A percentile compares a stretch with the other conserved stretches of the same genome.
These are phyloP conservation scores for Rubia yunnanensis DNA, from an alignment of 257 asterid species.

Conservation along the genomic window DNA sequence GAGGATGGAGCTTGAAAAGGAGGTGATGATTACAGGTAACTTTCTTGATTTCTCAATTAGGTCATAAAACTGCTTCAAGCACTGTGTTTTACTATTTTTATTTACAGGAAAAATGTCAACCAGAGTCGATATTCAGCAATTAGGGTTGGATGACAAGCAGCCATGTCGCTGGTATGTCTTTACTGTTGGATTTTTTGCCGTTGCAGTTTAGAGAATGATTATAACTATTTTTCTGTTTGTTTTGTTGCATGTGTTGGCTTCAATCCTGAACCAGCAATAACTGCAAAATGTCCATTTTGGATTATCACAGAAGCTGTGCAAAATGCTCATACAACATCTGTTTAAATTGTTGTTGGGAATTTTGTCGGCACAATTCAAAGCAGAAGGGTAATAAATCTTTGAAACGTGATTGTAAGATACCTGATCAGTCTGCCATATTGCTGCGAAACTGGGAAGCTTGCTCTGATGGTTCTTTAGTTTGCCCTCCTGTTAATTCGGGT, in stretches of 20 bases:
- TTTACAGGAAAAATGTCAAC: conserved; percentile 47
- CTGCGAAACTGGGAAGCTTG: conserved; percentile 36
- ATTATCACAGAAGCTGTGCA: conserved; percentile 87
- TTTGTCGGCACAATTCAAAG: conserved; percentile 29
- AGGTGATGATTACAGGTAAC: conserved; percentile 64
- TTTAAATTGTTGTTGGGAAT: conserved; percentile 70
- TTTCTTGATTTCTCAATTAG: not conserved
- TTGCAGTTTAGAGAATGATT: conserved; percentile 12
- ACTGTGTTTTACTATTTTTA: conserved; percentile 9
- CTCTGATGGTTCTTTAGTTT: conserved; percentile 54
- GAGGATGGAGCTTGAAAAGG: conserved; percentile 55
- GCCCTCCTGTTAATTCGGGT: conserved; percentile 65
- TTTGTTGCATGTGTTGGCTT: conserved; percentile 19
- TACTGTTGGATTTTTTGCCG: conserved; percentile 12
- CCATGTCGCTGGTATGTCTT: conserved; percentile 56
- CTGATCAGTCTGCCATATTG: conserved; percentile 19
- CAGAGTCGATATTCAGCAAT: conserved; percentile 47
- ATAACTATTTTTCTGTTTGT: conserved; percentile 15
- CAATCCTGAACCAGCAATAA: conserved; percentile 50
- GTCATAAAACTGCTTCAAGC: not conserved
- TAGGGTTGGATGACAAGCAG: conserved; percentile 25
- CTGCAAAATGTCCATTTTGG: conserved; percentile 64
- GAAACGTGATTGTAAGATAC: conserved; percentile 27
- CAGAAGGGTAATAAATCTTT: conserved; percentile 25
- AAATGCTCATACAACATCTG: conserved; percentile 79